Base-by-base conservation (phyloP, 2,329 filamentous ascomycete species). In the Botryotinia convoluta region DNA sequence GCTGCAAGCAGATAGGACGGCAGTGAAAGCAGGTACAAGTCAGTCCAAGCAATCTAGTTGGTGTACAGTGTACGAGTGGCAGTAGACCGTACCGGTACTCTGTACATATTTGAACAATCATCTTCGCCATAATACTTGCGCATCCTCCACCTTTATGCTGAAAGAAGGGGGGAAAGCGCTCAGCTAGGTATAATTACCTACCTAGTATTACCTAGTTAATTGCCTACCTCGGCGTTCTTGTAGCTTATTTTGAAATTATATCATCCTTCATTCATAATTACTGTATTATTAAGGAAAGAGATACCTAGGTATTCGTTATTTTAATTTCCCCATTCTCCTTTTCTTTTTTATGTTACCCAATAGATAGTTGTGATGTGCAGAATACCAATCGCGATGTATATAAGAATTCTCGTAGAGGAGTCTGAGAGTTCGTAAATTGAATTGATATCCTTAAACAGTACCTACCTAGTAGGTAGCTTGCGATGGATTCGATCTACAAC, bases 241-340 rank as follows among this genome's bases (percentile, higher is more conserved):
- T 39, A 61, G 59, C 29, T 59, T 4, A 35, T 59, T 59, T 59
- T 4, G 18, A 35, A 20, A 35, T 59, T 35, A 32, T 59, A 59
- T 20, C n/a, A 59, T 59, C 57, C 57, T 59, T 32, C 54, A 3
- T 29, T 32, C 18, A 59, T n/a, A 14, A 45, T 45, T 39, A 39
- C 37, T 39, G 20, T 22, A 54, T 57, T 57, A 57, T 29, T 18
- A 16, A 57, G n/a, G 51, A 29, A 16, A 22, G 18, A 18, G 54
- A 16, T 22, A 22, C 44, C 44, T 8, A 51, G 48, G 5, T 51
- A 51, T 6, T 39, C 26, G 7, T n/a, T n/a, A 9, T 29, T 29
- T 60, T 42, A 63, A 42, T 63, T n/a, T 63, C 60, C 60, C 37
- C 37, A 63, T n/a, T 63, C 60, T 42, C 60, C 60, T 63, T 42